Base-by-base conservation (phyloP, 2,329 filamentous ascomycete species). In the Plenodomus biglobosus region DNA sequence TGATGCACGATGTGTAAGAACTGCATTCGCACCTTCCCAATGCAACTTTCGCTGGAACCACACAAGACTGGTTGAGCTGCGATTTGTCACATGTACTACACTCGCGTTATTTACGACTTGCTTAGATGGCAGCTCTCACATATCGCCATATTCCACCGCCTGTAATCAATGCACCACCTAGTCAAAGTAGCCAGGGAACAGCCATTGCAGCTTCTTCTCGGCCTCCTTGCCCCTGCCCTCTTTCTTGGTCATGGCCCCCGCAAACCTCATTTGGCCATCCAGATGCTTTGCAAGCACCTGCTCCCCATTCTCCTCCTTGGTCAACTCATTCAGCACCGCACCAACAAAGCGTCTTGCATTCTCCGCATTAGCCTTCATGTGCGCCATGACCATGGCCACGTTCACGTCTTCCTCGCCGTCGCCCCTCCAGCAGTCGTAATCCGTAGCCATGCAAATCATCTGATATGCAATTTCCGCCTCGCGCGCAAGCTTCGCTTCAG, bases 391-490 rank as follows among this genome's bases (percentile, higher is more conserved):
- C 88, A 97, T 95, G 73, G 92, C 89, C 18, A 99, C 94, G 53
- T 91, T 92, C 54, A 99, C 94, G 52, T 83, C 78, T 57, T 86
- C 88, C 37, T 81, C 82, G 48, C 85, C 87, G 40, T 82, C 82
- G 17, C 82, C 85, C 69, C 92, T 88, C 94, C 94, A 99, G 84
- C 92, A 97, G 78, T 99, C 94, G 73, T 99, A 99, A 78, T 99
- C 94, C 21, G 94, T 99, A 27, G 90, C 90, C 94, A 99, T 99
- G 80, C 92, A 96, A 67, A 99, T 95, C 83, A 96, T 95, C 78
- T 95, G 91, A 75, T 97, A 97, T 30, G 87, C 88, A 62, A 99
- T 88, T 78, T 99, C 94, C 19, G 94, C 94, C 78, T 99, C 94
- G 44, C 90, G 86, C 8, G 94, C 94, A 17, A 99, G 85, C 80